A percentile compares a stretch with the other conserved stretches of the same genome.
phyloP scores from a whole-genome alignment of 768 basidiomycete genomes.

The Mycena metata region DNA sequence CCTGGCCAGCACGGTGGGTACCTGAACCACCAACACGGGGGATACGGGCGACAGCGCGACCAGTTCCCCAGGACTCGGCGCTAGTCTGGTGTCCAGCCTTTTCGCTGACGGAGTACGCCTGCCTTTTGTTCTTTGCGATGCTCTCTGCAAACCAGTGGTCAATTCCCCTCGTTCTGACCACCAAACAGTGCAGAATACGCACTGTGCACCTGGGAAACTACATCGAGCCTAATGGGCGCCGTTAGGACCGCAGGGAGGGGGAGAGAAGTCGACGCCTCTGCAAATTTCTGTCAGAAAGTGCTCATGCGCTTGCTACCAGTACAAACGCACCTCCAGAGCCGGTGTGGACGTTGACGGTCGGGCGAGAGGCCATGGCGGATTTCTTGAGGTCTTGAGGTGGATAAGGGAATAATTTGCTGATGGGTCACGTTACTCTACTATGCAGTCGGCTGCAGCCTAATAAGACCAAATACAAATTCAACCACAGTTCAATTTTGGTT shows the following conservation, averaged over 20 bases:
- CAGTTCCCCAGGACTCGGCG: conserved; percentile 99
- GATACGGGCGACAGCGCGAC: conserved; percentile 99
- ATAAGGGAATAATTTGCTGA: conserved; percentile 2
- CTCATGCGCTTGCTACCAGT: conserved; percentile 33
- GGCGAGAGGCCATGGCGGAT: conserved; percentile 88
- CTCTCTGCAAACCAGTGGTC: conserved; percentile 73
- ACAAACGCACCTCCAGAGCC: conserved; percentile 73
- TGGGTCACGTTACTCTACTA: not conserved
- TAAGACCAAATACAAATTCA: not conserved
- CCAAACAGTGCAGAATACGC: conserved; percentile 52
- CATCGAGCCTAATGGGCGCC: conserved; percentile 98
- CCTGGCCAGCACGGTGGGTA: conserved; percentile 98
- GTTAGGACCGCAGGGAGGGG: conserved; percentile 97
- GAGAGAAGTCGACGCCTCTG: conserved; percentile 89
- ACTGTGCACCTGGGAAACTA: conserved; percentile 99
- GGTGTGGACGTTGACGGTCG: conserved; percentile 89
- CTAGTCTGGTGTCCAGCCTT: conserved; percentile 99
- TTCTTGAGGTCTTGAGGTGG: conserved; percentile 60
- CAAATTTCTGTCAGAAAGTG: conserved; percentile 18
- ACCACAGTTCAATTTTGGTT: too few relatives aligned
- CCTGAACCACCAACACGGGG: conserved; percentile 99
- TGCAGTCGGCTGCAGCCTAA: conserved; percentile 14
- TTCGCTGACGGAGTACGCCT: conserved; percentile 96
- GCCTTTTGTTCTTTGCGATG: conserved; percentile 97
- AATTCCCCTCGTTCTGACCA: conserved; percentile 11